These are phyloP conservation scores for Phaffia australis DNA, from an alignment of 768 basidiomycete genomes.

Conservation along the genomic window DNA sequence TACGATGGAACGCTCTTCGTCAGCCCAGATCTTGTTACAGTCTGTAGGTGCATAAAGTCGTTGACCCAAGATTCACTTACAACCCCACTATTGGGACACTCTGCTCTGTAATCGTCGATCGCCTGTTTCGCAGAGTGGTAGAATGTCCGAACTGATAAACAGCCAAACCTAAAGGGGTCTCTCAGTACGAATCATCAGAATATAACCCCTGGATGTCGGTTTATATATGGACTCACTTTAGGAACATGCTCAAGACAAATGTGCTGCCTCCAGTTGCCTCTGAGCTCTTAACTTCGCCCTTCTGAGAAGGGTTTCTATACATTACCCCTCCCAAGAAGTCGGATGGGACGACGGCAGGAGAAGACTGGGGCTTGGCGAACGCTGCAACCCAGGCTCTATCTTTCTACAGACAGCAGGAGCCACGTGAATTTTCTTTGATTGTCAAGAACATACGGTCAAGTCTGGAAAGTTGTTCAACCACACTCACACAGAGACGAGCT, in stretches of 20 bases:
- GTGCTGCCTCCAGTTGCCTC: constrained; percentile 6
- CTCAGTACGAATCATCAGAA: constrained; percentile 33
- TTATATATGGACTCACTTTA: constrained; percentile 20
- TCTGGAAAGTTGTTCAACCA: too few species aligned
- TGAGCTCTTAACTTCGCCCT: background rate
- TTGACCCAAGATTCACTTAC: too few species aligned
- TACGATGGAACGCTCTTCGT: background rate
- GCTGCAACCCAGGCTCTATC: constrained; percentile 33
- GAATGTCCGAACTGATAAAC: constrained; percentile 37
- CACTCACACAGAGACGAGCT: constrained; percentile 27
- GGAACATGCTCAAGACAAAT: constrained; percentile 14
- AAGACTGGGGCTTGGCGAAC: constrained; percentile 40
- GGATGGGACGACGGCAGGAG: constrained; percentile 35
- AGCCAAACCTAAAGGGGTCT: constrained; percentile 37
- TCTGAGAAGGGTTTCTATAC: background rate
- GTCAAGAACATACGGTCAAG: too few species aligned
- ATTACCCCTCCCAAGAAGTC: constrained; percentile 17
- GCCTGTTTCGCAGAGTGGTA: constrained; percentile 37
- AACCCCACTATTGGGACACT: too few species aligned
- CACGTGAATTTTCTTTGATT: too few species aligned
- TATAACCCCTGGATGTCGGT: constrained; percentile 24
- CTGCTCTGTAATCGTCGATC: constrained; percentile 29
- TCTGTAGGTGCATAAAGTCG: background rate
- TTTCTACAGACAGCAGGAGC: background rate
- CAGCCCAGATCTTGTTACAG: background rate